These are phyloP conservation scores for Serendipita sp. DNA, from an alignment of 768 basidiomycete genomes.

Conservation along the genomic window DNA sequence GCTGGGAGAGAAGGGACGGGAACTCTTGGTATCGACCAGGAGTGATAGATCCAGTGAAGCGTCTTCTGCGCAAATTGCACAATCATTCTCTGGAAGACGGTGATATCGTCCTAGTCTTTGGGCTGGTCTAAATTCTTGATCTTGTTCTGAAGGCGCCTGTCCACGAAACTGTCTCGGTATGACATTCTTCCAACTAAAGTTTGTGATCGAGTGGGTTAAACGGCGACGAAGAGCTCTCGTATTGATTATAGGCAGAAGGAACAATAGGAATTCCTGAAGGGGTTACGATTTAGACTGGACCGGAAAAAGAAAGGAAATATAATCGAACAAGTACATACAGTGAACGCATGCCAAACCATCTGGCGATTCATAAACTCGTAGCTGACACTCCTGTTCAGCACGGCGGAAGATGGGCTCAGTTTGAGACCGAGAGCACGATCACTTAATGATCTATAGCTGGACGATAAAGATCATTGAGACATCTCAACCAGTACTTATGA, in stretches of 20 bases:
- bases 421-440: conserved; percentile 64
- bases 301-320: not conserved
- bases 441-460: conserved; percentile 69
- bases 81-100: conserved; percentile 54
- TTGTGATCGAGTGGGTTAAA: conserved; percentile 23
- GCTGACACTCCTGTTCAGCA: conserved; percentile 69
- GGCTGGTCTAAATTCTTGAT: not conserved
- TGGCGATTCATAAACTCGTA: conserved; percentile 99
- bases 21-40: conserved; percentile 9
- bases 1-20: no score
- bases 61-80: conserved; percentile 80
- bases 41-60: conserved; percentile 36
- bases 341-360: conserved; percentile 98
- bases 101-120: conserved; percentile 42
- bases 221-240: conserved; percentile 46
- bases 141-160: not conserved
- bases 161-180: not conserved
- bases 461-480: not conserved
- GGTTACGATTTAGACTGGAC: not conserved
- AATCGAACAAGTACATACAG: conserved; percentile 38
- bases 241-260: conserved; percentile 74
- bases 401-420: conserved; percentile 52
- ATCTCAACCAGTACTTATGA: not conserved
- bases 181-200: conserved; percentile 1
- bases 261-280: conserved; percentile 84